Conservation (phyloP, 352 stramenopile genomes). For the Phytopythium ostracodes region DNA sequence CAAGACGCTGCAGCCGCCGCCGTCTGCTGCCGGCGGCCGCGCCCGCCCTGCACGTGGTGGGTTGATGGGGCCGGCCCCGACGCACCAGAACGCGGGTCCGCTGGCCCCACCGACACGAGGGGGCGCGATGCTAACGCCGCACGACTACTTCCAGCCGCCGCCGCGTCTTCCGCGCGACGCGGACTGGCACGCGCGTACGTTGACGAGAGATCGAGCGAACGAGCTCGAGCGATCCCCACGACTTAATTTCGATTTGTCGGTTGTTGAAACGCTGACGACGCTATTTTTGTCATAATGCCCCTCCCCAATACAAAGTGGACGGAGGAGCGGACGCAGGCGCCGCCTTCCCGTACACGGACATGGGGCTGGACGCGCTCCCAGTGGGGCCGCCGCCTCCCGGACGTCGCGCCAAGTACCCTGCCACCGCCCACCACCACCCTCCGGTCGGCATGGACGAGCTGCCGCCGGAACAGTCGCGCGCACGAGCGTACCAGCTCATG, state of each 20-base stretch:
- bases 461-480: slow-evolving; percentile 7
- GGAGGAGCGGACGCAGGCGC: background rate
- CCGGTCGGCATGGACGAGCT: background rate
- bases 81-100: background rate
- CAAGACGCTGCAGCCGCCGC: slow-evolving; percentile 25
- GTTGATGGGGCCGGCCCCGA: background rate
- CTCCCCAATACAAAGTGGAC: background rate
- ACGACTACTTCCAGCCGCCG: slow-evolving; percentile 1
- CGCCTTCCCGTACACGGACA: background rate
- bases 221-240: too few relatives aligned
- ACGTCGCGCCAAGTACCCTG: background rate
- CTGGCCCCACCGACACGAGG: too few relatives aligned
- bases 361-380: background rate
- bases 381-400: background rate
- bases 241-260: background rate
- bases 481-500: slow-evolving; percentile 17
- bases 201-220: too few relatives aligned
- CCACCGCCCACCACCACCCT: background rate
- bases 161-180: background rate
- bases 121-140: background rate
- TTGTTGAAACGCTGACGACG: background rate
- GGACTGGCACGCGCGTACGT: background rate
- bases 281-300: background rate
- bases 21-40: slow-evolving; percentile 6
- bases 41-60: slow-evolving; percentile 1